These are phyloP conservation scores for Akanthomyces dipterigenus DNA, from an alignment of 2,329 filamentous ascomycete species.

Conservation along the genomic window DNA sequence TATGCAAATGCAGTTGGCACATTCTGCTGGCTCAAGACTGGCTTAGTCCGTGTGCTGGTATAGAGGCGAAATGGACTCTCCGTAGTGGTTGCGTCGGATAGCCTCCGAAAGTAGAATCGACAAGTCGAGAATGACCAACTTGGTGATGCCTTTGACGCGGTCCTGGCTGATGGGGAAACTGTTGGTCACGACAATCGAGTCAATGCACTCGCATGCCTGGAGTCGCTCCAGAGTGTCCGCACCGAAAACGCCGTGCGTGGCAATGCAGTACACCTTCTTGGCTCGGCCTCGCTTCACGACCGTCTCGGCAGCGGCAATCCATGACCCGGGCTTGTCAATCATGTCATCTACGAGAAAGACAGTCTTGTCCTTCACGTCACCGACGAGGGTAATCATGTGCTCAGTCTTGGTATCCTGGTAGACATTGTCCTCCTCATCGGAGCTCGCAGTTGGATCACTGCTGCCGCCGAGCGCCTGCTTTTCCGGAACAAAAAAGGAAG, in stretches of 20 bases:
- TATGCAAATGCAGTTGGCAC: slow-evolving; percentile 8
- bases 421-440: slow-evolving; percentile 91
- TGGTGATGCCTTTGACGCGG: slow-evolving; percentile 63
- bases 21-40: slow-evolving; percentile 1
- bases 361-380: slow-evolving; percentile 78
- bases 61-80: slow-evolving; percentile 68
- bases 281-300: slow-evolving; percentile 89
- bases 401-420: slow-evolving; percentile 74
- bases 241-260: slow-evolving; percentile 91
- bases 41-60: slow-evolving; percentile 62
- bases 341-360: slow-evolving; percentile 98
- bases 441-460: slow-evolving; percentile 72
- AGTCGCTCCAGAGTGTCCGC: slow-evolving; percentile 84
- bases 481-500: slow-evolving; percentile 68
- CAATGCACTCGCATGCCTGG: slow-evolving; percentile 87
- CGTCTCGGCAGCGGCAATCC: slow-evolving; percentile 95
- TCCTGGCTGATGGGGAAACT: slow-evolving; percentile 85
- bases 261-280: slow-evolving; percentile 94
- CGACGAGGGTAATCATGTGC: slow-evolving; percentile 95
- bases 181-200: slow-evolving; percentile 92
- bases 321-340: slow-evolving; percentile 95
- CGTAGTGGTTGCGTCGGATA: slow-evolving; percentile 93
- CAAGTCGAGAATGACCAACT: slow-evolving; percentile 84
- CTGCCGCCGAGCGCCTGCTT: slow-evolving; percentile 70
- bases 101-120: slow-evolving; percentile 84